A percentile compares a stretch with the other conserved stretches of the same genome.
phyloP scores from a whole-genome alignment of 345 rosid genomes.

The Arabidopsis thaliana region DNA sequence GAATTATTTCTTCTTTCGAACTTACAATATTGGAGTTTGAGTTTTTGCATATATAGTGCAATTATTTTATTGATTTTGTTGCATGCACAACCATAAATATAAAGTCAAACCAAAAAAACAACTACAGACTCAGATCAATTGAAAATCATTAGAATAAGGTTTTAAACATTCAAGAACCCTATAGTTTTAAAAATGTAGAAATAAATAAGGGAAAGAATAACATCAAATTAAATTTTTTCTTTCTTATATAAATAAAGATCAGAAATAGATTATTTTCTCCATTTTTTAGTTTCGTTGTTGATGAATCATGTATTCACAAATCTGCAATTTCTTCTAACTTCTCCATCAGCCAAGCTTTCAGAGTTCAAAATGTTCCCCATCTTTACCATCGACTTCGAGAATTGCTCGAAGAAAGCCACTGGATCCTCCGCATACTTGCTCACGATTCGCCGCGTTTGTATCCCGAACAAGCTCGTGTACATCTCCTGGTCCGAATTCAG shows the following conservation, averaged over 20 bases:
- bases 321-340: constrained; percentile 82
- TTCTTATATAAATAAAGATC: constrained; percentile 3
- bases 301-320: constrained; percentile 68
- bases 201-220: not conserved
- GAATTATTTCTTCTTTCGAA: too few relatives aligned
- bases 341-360: constrained; percentile 66
- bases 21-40: not conserved
- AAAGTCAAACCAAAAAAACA: not conserved
- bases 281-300: constrained; percentile 1
- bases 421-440: constrained; percentile 64
- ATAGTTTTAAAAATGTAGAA: not conserved
- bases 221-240: not conserved
- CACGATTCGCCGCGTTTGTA: constrained; percentile 68
- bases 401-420: constrained; percentile 75
- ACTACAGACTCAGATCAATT: not conserved
- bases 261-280: not conserved
- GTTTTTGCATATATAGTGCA: not conserved
- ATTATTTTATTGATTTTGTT: not conserved
- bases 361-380: constrained; percentile 79
- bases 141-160: not conserved
- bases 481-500: constrained; percentile 86
- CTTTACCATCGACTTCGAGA: constrained; percentile 84
- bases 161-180: constrained; percentile 11
- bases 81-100: not conserved
- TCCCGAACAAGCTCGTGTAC: constrained; percentile 61